Evolutionary conservation across 1,139 yeast species (phyloP), one percentile per base, ranked within the genome.

Genomic region (Arxiozyma slooffiae): DNA sequence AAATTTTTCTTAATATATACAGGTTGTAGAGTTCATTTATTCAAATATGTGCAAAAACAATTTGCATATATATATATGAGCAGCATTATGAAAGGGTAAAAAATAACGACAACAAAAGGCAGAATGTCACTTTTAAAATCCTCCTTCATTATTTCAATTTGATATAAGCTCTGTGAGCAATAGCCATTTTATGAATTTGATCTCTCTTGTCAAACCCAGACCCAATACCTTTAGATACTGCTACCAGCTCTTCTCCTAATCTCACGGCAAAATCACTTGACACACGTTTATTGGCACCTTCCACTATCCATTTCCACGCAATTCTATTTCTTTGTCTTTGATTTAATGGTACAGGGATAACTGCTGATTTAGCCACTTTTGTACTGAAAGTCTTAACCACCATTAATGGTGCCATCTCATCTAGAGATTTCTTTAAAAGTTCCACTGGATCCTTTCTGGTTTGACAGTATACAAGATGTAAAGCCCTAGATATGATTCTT

Each of bases 221-320:
- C 45, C 94, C 81, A 65, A 80, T 81, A 49, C 96, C 96, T 60
- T 79, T 81, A 60, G 75, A 75, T 34, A 94, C 94, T 50, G 85
- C 74, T 44, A 88, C 68, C 54, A 92, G 78, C 68, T 92, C 97
- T 70, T 92, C 97, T 37, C 92, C 92, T 53, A 92, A 75, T 63
- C 97, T 79, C 36, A 92, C 97, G 1, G 95, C 75, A 62, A 85
- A 85, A 62, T 86, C 94, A 53, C 81, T 79, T 21, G 92, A 81
- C 50, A 81, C 83, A 67, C 95, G 82, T 66, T 83, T 83, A 52
- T 80, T 76, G 30, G 95, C 80, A 21, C 95, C 89, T 53, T 88
- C 96, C 52, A 89, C 71, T 48, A 92, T 84, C 97, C 97, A 92
- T 55, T 74, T 70, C 74, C 94, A 85, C 2, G 97, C 96, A 62